phyloP scores from a whole-genome alignment of 2,329 filamentous ascomycete genomes.

The Neurospora sp. region DNA sequence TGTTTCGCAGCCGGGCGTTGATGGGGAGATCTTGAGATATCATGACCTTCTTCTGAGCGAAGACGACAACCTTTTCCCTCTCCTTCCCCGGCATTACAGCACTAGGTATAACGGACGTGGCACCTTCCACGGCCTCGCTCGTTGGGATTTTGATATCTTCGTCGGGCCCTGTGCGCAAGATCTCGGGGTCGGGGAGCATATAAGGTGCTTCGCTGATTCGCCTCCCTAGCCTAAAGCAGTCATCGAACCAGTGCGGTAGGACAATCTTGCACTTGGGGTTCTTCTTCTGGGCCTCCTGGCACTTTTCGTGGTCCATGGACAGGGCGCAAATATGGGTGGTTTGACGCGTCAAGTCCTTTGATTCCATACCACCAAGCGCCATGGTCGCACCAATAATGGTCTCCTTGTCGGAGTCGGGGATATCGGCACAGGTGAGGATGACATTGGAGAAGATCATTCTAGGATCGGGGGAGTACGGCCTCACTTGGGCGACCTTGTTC shows the following conservation, averaged over 20 bases:
- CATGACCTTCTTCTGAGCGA: conserved; percentile 67
- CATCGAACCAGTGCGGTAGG: conserved; percentile 95
- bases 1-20: conserved; percentile 51
- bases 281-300: conserved; percentile 51
- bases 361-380: conserved; percentile 79
- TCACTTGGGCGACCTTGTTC: conserved; percentile 62
- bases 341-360: conserved; percentile 56
- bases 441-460: conserved; percentile 83
- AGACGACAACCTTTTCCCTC: conserved; percentile 56
- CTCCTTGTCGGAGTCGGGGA: conserved; percentile 80
- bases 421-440: conserved; percentile 69
- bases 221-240: conserved; percentile 86
- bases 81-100: conserved; percentile 30
- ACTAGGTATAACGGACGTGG: conserved; percentile 41
- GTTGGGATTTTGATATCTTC: conserved; percentile 45
- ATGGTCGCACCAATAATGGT: conserved; percentile 83
- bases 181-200: conserved; percentile 72
- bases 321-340: conserved; percentile 88
- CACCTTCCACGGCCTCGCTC: conserved; percentile 56
- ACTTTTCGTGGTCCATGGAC: conserved; percentile 63
- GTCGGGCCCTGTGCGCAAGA: conserved; percentile 51
- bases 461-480: conserved; percentile 84
- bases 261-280: conserved; percentile 70
- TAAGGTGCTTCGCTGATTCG: conserved; percentile 86
- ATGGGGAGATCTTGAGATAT: conserved; percentile 67